phyloP scores from a whole-genome alignment of 1,284 basidiomycete genomes.

The Termitomyces sp. region DNA sequence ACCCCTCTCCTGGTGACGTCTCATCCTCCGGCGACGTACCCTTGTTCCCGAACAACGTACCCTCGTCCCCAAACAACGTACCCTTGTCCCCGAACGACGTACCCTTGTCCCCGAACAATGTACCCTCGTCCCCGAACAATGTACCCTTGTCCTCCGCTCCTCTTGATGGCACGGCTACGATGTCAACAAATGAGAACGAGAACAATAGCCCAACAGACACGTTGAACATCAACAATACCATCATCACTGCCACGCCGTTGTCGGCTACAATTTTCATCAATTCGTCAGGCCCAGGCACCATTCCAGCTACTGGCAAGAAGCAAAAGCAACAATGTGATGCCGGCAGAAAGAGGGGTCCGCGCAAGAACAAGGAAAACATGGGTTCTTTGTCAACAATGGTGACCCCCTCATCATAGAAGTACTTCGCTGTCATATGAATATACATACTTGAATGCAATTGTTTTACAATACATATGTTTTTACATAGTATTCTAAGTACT shows the following conservation, averaged over 20 bases:
- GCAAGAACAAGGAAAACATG: not conserved
- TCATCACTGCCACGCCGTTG: not conserved
- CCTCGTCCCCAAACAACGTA: too few species aligned
- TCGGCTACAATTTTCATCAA: not conserved
- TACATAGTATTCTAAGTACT: too few species aligned
- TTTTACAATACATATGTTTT: too few species aligned
- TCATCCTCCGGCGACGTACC: too few species aligned
- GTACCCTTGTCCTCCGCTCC: not conserved
- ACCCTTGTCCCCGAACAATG: not conserved
- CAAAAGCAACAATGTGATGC: not conserved
- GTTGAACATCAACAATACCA: not conserved
- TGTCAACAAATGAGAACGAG: not conserved
- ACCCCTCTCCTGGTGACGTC: not conserved
- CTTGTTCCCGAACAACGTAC: too few species aligned
- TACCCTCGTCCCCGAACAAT: too few species aligned
- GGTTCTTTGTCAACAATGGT: not conserved
- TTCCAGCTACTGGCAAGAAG: not conserved
- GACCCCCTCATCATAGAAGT: too few species aligned
- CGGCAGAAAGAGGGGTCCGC: not conserved
- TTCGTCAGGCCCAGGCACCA: not conserved
- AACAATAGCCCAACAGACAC: not conserved
- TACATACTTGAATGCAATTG: too few species aligned
- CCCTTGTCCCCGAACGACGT: too few species aligned
- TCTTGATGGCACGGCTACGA: not conserved
- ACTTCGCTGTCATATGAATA: too few species aligned